Evolutionary conservation across 345 rosid species (phyloP), one percentile per base, ranked within the genome.

Genomic region (Luvunga scandens): DNA sequence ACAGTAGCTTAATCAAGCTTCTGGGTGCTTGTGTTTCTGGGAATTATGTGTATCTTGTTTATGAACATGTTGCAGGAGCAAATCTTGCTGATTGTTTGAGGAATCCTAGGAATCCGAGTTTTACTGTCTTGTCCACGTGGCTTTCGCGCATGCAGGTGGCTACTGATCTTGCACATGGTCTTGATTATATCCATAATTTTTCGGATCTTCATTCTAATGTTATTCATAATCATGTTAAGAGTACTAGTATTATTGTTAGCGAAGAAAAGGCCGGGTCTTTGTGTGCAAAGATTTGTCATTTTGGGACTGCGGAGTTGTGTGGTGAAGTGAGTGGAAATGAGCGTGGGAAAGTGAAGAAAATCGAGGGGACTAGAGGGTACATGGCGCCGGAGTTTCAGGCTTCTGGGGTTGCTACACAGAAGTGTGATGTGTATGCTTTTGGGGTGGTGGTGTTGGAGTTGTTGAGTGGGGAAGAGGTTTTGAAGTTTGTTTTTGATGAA

Each of bases 391-490:
- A 89, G 72, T 87, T 83, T 62, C 81, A 24, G 57, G 39, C 64
- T 55, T 81, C 81, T 9, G 92, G 90, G 16, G 24, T 81, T 14
- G 80, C 83, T 18, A 81, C 86, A 6, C 88, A 81, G 75, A 75
- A 82, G 42, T 67, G 87, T 0, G 92, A 89, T 80, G 92, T 89
- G 66, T 87, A 79, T 73, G 89, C 90, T 2, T 87, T 87, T 36
- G 92, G 90, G 24, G 89, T 89, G 60, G 90, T 89, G 75, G 66
- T 89, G 6, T 65, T 87, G 81, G 92, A 89, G 79, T 71, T 89
- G 22, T 48, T 89, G 77, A 81, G 89, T 9, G 92, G 92, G 31
- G 82, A 83, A 74, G 89, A 87, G 84, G 84, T 85, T 4, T 78
- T 83, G 66, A 87, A 76, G 78, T 87, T 75, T 77, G 75, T 16